A percentile compares a stretch with the other conserved stretches of the same genome.
phyloP scores from a whole-genome alignment of 1,139 yeast genomes.

The Komagataea norvegica region DNA sequence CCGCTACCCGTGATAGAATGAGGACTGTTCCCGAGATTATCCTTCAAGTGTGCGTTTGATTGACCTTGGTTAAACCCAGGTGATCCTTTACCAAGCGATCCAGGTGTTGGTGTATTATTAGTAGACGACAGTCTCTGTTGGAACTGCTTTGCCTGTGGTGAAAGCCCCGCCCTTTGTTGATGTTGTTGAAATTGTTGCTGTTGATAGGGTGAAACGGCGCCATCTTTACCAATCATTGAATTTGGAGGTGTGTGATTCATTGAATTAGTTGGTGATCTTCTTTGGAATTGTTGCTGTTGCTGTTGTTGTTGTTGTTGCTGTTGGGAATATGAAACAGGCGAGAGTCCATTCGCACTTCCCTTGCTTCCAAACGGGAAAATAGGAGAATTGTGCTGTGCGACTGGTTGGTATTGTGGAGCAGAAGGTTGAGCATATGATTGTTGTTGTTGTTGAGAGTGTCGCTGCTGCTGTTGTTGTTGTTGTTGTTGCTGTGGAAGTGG shows the following conservation, averaged over 20 bases:
- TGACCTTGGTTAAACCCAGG: neutral
- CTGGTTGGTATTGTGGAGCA: constrained; percentile 9
- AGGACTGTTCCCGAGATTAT: too few species aligned
- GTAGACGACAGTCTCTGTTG: neutral
- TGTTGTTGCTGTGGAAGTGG: constrained; percentile 29
- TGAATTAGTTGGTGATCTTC: constrained; percentile 7
- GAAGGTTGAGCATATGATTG: too few species aligned
- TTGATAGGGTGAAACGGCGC: constrained; percentile 10
- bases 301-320: constrained; percentile 12
- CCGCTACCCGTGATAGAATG: too few species aligned
- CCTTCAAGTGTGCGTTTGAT: too few species aligned
- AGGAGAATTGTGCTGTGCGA: too few species aligned
- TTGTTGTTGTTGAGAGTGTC: constrained; percentile 8
- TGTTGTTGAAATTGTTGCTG: constrained; percentile 3
- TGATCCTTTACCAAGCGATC: too few species aligned
- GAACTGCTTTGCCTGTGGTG: constrained; percentile 2
- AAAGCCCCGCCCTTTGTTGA: constrained; percentile 2
- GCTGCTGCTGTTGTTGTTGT: constrained; percentile 10
- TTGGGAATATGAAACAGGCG: constrained; percentile 4
- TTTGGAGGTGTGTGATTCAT: too few species aligned
- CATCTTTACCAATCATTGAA: too few species aligned
- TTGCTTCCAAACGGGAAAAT: too few species aligned
- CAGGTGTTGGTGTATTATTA: too few species aligned
- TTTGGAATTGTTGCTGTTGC: constrained; percentile 12
- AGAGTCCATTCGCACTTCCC: constrained; percentile 5